Evolutionary conservation across 176 grass and related monocot species (phyloP), one percentile per base, ranked within the genome.

Genomic region (Oropetium thomaeum): DNA sequence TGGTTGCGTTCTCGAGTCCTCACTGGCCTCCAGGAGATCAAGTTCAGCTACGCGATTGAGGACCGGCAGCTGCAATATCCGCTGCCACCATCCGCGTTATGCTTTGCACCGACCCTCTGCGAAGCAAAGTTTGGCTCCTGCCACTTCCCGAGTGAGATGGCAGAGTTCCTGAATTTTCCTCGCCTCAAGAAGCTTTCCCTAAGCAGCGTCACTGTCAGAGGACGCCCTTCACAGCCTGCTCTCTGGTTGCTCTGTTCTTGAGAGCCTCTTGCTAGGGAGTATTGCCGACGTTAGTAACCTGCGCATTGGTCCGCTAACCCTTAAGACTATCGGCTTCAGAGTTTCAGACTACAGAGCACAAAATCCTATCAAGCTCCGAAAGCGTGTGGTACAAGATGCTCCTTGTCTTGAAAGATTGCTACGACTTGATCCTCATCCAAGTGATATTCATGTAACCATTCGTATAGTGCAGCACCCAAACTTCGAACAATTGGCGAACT

Each of bases 321-420:
- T 53, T 0, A 11, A 6, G 17, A 30, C 42, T 39, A 6, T n/a
- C 7, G 40, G 26, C 5, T 20, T 62, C 72, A 45, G 17, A 17
- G 15, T 2, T 7, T 16, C 42, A 17, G 1, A 39, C 10, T 32
- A 61, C 10, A 29, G 5, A 1, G 20, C 7, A 0, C 39, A 26
- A 1, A 20, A n/a, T 27, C 17, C 16, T 44, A 19, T 62, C 30
- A 61, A 22, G 17, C 30, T 14, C 5, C 25, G 45, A 17, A 27
- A 75, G 57, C 57, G 61, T 31, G 19, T 75, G 39, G 62, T 62
- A 19, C 22, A 67, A 7, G 38, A 67, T 28, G 65, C 65, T 2
- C 39, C 65, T 28, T 43, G 38, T 12, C 65, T 67, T 67, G 12
- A 67, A 67, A 67, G 65, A 44, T 44, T 67, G 65, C 27, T 67